Base-by-base conservation (phyloP, 129 eudicot genomes). In the Gnaphalium uliginosum region DNA sequence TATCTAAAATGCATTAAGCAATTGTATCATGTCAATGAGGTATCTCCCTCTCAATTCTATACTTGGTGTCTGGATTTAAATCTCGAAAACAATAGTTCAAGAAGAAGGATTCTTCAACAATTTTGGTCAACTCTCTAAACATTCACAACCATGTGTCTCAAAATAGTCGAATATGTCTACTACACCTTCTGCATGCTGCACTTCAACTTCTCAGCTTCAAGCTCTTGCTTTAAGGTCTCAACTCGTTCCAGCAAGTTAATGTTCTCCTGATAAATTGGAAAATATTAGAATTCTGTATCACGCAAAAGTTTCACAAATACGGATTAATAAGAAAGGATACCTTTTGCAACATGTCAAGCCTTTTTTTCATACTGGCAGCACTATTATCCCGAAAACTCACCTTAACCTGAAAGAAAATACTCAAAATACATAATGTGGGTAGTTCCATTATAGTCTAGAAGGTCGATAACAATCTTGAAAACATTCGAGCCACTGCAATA, bases 181-280 rank as follows among this genome's bases (percentile, higher is more conserved):
- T 85, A 85, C 6, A 66, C 19, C 54, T 76, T 83, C 48, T 64
- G 90, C 87, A 76, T 79, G 41, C 85, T 86, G 84, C 98, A 93
- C 73, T 85, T 93, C 50, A 87, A 64, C 82, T 85, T 93, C 89
- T 85, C 90, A 2, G 88, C 68, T 85, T 93, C 96, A 76, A 93
- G 98, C 73, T 93, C 96, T 83, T 80, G 92, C 66, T 88, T 93
- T 71, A 93, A 77, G 23, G 83, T 63, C 81, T 90, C 96, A 13
- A 93, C 85, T 68, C 83, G 79, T 74, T 93, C 91, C 54, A 93
- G 89, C 96, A 93, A 79, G 75, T 85, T 92, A 53, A 85, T 82
- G 59, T 93, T 93, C 74, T 93, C 98, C 98, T 93, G 83, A 63
- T 60, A 59, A 41, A 6, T 25, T 37, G 30, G 8, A 68, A 30